phyloP scores from a whole-genome alignment of 208 protist species.

The Leishmania lainsoni region DNA sequence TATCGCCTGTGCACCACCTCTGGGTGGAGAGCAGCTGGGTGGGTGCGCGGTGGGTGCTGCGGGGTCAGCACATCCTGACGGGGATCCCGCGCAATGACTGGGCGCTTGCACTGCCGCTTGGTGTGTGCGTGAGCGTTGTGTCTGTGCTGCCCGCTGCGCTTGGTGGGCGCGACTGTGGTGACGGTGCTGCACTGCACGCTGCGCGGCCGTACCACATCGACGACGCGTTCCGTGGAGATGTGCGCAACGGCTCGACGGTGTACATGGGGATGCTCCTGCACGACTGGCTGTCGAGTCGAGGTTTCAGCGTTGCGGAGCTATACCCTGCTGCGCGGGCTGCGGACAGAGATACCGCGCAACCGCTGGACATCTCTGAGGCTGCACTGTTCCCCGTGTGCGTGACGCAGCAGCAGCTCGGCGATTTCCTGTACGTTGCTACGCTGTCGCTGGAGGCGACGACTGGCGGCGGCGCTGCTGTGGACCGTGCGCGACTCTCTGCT shows the following conservation, averaged over 20 bases:
- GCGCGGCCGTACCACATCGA: constrained; percentile 48
- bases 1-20: constrained; percentile 18
- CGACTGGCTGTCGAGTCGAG: constrained; percentile 35
- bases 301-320: constrained; percentile 28
- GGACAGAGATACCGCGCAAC: not conserved
- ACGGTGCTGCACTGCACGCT: constrained; percentile 15
- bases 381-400: constrained; percentile 43
- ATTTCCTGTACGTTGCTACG: constrained; percentile 33
- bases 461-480: constrained; percentile 2
- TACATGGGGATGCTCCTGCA: constrained; percentile 40
- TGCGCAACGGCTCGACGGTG: constrained; percentile 17
- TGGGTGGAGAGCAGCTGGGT: constrained; percentile 60
- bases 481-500: constrained; percentile 15
- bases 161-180: not conserved
- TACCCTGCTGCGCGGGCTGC: not conserved
- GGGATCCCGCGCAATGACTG: constrained; percentile 52
- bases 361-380: constrained; percentile 38
- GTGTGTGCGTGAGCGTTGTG: constrained; percentile 42
- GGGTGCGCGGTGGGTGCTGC: constrained; percentile 29
- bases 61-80: constrained; percentile 38
- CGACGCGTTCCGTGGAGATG: constrained; percentile 40
- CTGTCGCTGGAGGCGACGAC: constrained; percentile 11
- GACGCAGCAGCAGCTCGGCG: constrained; percentile 31
- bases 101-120: constrained; percentile 33
- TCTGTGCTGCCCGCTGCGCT: constrained; percentile 16